Evolutionary conservation across 768 basidiomycete species (phyloP).

Genomic region (Macrolepiota fuliginosa): DNA sequence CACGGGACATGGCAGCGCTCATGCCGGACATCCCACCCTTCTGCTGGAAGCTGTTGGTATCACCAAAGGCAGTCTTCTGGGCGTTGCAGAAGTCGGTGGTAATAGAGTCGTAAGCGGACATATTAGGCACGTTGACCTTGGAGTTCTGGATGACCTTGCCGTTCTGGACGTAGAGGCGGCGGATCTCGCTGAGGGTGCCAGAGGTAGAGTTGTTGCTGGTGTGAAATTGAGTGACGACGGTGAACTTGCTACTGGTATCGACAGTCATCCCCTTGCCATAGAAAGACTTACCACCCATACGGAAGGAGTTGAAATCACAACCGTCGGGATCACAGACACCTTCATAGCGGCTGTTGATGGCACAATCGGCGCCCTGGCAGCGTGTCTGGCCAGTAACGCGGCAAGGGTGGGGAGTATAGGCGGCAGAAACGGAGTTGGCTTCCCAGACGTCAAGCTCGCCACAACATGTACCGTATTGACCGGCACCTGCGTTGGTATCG

Average conservation of each 20-base stretch:
- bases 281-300: constrained; percentile 47
- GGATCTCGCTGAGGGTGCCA: constrained; percentile 51
- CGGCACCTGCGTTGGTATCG: constrained; percentile 45
- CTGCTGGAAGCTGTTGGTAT: constrained; percentile 41
- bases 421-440: constrained; percentile 49
- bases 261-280: constrained; percentile 46
- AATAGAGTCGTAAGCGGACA: constrained; percentile 39
- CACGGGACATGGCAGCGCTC: constrained; percentile 33
- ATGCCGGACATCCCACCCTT: constrained; percentile 39
- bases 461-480: constrained; percentile 51
- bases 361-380: constrained; percentile 42
- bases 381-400: constrained; percentile 33
- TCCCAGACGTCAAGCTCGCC: constrained; percentile 63
- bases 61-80: constrained; percentile 47
- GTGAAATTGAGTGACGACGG: constrained; percentile 59
- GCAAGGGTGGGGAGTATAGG: constrained; percentile 54
- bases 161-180: constrained; percentile 53
- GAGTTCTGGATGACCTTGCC: constrained; percentile 52
- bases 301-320: constrained; percentile 64
- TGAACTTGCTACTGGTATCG: constrained; percentile 50
- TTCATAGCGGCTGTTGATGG: constrained; percentile 34
- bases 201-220: constrained; percentile 41
- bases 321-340: constrained; percentile 54
- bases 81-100: constrained; percentile 45
- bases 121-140: constrained; percentile 40